Conservation (phyloP, 176 grass and related monocot species). For the Bothriochloa decipiens region DNA sequence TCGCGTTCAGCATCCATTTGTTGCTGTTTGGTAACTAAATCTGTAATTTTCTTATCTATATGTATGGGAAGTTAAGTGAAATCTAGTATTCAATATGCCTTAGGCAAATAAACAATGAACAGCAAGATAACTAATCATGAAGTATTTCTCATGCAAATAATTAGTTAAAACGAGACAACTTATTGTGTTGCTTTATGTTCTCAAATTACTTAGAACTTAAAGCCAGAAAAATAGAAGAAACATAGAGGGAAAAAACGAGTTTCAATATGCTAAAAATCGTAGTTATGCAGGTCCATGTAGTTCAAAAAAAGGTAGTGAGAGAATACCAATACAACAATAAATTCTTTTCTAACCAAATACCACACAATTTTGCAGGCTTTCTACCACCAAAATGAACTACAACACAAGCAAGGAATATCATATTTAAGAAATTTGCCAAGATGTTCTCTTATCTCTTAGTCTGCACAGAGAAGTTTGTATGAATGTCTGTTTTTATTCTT, state of each 20-base stretch:
- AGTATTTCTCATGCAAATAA: slow-evolving; percentile 34
- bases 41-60: slow-evolving; percentile 93
- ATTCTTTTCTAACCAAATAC: slow-evolving; percentile 21
- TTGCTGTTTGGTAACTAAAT: slow-evolving; percentile 88
- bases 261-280: background rate
- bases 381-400: slow-evolving; percentile 18
- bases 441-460: background rate
- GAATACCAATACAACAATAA: slow-evolving; percentile 13
- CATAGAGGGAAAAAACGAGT: background rate
- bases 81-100: slow-evolving; percentile 3
- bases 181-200: slow-evolving; percentile 5
- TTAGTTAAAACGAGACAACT: slow-evolving; percentile 1
- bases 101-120: slow-evolving; percentile 32
- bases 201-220: slow-evolving; percentile 31
- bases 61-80: slow-evolving; percentile 91
- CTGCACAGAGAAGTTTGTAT: background rate
- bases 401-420: background rate
- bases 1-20: slow-evolving; percentile 93
- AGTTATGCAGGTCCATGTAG: background rate
- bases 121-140: background rate
- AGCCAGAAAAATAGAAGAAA: slow-evolving; percentile 25
- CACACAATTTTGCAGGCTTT: slow-evolving; percentile 2
- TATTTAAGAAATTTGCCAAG: background rate
- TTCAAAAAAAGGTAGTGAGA: background rate
- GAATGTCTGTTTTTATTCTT: background rate